Base-by-base conservation (phyloP, 1,139 yeast species). In the Pichia norvegensis region DNA sequence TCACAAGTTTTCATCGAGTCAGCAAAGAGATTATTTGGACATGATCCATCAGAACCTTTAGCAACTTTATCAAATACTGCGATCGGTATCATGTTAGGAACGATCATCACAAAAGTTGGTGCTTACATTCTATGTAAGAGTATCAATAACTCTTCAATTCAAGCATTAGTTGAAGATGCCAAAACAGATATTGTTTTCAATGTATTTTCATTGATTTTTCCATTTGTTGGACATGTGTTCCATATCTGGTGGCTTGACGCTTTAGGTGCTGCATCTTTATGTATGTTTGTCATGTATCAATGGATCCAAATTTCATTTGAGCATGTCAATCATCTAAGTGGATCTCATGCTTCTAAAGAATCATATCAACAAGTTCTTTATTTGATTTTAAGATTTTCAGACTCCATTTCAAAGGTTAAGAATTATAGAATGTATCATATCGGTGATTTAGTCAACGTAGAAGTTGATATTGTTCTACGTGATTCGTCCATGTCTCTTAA, bases 101-200 rank as follows among this genome's bases (percentile, higher is more conserved):
- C 94, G 0, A 79, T 85, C 13, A 55, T 75, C 8, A 69, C 76
- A 41, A 85, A 85, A 58, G 55, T 79, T 4, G 72, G 68, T 1
- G 80, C 87, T 57, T 85, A 76, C 71, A 35, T 75, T 8, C 78
- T 86, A 79, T 84, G 92, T 60, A 66, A 74, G 29, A 66, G 70
- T n/a, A 74, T 83, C 51, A 67, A 71, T 19, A 80, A 87, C 13
- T 76, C 84, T 16, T 78, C 88, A 0, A 83, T 85, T 2, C 84
- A 78, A 59, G 95, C 95, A 0, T 66, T 85, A 46, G 87, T 92
- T 1, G 92, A 83, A 60, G 95, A 85, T 64, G 94, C 94, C 0
- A 69, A 74, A 65, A 84, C 90, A 0, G 95, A 85, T 62, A 76
- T 84, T 39, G 73, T 83, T 4, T 85, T 85, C 68, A 81, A 81